Evolutionary conservation across 176 grass and related monocot genomes (phyloP).

Genomic region (Aegilops umbellulata): DNA sequence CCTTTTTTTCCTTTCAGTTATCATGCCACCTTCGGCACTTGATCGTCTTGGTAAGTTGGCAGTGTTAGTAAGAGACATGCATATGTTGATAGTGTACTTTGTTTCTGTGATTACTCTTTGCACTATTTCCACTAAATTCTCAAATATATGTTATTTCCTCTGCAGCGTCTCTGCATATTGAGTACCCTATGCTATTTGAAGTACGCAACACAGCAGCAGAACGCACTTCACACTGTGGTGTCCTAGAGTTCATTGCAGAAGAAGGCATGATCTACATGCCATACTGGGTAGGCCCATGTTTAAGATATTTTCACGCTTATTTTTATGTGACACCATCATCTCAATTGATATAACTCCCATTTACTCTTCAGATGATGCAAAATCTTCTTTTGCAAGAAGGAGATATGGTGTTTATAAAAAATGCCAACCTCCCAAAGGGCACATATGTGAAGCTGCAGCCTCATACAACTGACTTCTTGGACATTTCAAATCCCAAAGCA

Average conservation of each 20-base stretch:
- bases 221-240: constrained; percentile 88
- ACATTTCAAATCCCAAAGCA: constrained; percentile 96
- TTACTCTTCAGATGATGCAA: constrained; percentile 92
- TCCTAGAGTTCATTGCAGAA: constrained; percentile 96
- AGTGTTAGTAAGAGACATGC: neutral
- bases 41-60: constrained; percentile 85
- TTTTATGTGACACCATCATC: constrained; percentile 25
- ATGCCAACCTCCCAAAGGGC: constrained; percentile 91
- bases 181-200: constrained; percentile 99
- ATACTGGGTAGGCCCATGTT: constrained; percentile 71
- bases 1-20: constrained; percentile 70
- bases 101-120: neutral
- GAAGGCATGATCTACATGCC: constrained; percentile 99
- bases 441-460: constrained; percentile 99
- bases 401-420: constrained; percentile 87
- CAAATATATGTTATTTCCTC: constrained; percentile 16
- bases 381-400: constrained; percentile 99
- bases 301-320: neutral
- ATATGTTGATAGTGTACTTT: constrained; percentile 11
- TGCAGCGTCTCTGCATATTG: constrained; percentile 93
- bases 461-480: constrained; percentile 95
- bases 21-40: constrained; percentile 97
- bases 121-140: neutral
- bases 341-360: constrained; percentile 30
- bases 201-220: constrained; percentile 67